Evolutionary conservation across 1,284 basidiomycete species (phyloP), one percentile per base, ranked within the genome.

Genomic region (Apiotrichum gracile): DNA sequence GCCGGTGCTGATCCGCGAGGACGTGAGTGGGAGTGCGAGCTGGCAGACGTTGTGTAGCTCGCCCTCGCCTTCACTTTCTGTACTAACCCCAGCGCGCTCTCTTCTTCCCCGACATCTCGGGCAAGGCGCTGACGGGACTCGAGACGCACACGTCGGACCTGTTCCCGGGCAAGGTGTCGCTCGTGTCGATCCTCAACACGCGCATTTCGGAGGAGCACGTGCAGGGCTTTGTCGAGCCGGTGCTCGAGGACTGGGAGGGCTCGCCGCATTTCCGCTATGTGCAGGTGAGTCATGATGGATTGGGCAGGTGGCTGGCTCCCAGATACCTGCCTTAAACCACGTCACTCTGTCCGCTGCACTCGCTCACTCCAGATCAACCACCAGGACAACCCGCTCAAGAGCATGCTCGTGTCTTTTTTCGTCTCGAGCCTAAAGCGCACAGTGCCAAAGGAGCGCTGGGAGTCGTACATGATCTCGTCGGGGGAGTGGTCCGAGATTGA

Each of bases 311-410:
- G 27, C 7, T 29, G 27, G 27, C 27, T 6, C 27, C 27, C 6
- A 13, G 13, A 13, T 7, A 13, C 6, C 27, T 6, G 13, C 7
- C 13, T 16, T 3, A 13, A 6, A 2, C 33, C 14, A 5, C 6
- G 19, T 35, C 7, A 4, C 14, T 27, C 8, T 16, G 17, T 4
- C 37, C 26, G 26, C 25, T 16, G 5, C 13, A 22, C 8, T 16
- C 10, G 34, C 44, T 48, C 35, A 26, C 37, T 17, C 14, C 68
- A 93, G 79, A 85, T 98, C 67, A 90, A 90, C 69, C 76, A 88
- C 25, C 94, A 97, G 78, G 86, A 89, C 66, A 97, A 97, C 72
- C 74, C 85, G 5, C 82, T 97, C 55, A 97, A 96, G 77, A 86
- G 86, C 0, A 83, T 91, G 70, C 82, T 98, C 31, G 84, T 97